Percentiles rank a stretch among this genome's conserved stretches.
These are phyloP conservation scores for Cetradonia linearis DNA, from an alignment of 495 filamentous ascomycete genomes.

Conservation along the genomic window DNA sequence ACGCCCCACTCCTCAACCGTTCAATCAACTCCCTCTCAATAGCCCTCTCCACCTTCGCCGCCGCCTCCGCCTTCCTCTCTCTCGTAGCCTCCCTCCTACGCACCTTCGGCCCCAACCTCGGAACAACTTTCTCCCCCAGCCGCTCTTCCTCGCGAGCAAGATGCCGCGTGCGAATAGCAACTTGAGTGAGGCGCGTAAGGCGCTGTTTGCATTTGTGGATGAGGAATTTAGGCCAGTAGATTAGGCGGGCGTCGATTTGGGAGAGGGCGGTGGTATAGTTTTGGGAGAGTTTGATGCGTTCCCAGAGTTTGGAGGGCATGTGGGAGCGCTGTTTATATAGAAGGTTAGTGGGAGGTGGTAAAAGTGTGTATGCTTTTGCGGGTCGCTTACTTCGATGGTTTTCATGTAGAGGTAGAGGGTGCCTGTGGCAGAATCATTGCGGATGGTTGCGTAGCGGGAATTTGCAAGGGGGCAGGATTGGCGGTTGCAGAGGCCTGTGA, in stretches of 20 bases:
- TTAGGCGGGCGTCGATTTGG: slow-evolving; percentile 78
- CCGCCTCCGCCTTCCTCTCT: slow-evolving; percentile 86
- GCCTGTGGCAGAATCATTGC: slow-evolving; percentile 68
- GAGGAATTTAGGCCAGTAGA: slow-evolving; percentile 95
- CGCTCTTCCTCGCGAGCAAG: slow-evolving; percentile 80
- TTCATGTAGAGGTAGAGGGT: slow-evolving; percentile 96
- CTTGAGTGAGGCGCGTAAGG: slow-evolving; percentile 86
- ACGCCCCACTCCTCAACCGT: slow-evolving; percentile 79
- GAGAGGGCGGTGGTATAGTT: slow-evolving; percentile 84
- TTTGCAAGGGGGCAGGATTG: slow-evolving; percentile 95
- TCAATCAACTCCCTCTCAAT: slow-evolving; percentile 97
- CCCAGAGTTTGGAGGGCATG: slow-evolving; percentile 88
- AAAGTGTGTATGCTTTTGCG: neutral
- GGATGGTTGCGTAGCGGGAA: slow-evolving; percentile 88
- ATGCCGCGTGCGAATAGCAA: slow-evolving; percentile 72
- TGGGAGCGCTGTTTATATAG: slow-evolving; percentile 59
- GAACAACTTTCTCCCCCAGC: slow-evolving; percentile 82
- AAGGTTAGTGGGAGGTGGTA: slow-evolving; percentile 28
- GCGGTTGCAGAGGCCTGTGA: slow-evolving; percentile 88
- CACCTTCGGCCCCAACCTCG: slow-evolving; percentile 87
- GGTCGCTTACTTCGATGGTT: slow-evolving; percentile 43
- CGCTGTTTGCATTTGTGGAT: slow-evolving; percentile 97
- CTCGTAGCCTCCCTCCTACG: slow-evolving; percentile 76
- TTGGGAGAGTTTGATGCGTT: slow-evolving; percentile 76
- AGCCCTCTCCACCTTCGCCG: slow-evolving; percentile 88